Conservation (phyloP, 2,329 filamentous ascomycete genomes). For the Paracoccidioides brasiliensis region DNA sequence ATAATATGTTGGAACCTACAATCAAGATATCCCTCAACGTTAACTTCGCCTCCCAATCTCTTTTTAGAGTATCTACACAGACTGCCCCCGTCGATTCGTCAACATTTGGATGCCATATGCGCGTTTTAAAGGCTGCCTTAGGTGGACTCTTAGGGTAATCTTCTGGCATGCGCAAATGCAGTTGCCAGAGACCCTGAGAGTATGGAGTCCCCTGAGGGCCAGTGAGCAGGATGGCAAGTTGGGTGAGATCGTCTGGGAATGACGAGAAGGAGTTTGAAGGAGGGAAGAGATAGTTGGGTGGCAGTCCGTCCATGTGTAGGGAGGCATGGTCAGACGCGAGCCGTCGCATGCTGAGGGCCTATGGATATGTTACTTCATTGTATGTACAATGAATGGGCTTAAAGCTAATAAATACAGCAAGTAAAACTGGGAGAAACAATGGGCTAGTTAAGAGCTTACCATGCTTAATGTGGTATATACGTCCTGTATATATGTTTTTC, state of each 20-base stretch:
- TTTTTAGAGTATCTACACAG: slow-evolving; percentile 52
- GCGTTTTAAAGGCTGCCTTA: slow-evolving; percentile 47
- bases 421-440: neutral
- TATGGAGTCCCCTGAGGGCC: slow-evolving; percentile 50
- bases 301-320: slow-evolving; percentile 42
- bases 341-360: slow-evolving; percentile 38
- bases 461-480: neutral
- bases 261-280: slow-evolving; percentile 23
- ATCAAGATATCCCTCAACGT: slow-evolving; percentile 47
- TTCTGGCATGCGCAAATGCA: slow-evolving; percentile 47
- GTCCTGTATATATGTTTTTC: neutral
- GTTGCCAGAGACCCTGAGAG: slow-evolving; percentile 43
- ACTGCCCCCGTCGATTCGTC: slow-evolving; percentile 49
- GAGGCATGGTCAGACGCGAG: slow-evolving; percentile 47
- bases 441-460: neutral
- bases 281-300: slow-evolving; percentile 50
- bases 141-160: slow-evolving; percentile 39
- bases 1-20: slow-evolving; percentile 20
- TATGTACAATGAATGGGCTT: neutral
- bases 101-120: slow-evolving; percentile 53
- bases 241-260: slow-evolving; percentile 41
- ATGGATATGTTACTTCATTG: neutral
- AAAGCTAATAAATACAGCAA: too few relatives aligned
- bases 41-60: slow-evolving; percentile 47
- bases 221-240: slow-evolving; percentile 44